Base-by-base conservation (phyloP, 805 yeast genomes). In the Starmerella potacharoeniae region DNA sequence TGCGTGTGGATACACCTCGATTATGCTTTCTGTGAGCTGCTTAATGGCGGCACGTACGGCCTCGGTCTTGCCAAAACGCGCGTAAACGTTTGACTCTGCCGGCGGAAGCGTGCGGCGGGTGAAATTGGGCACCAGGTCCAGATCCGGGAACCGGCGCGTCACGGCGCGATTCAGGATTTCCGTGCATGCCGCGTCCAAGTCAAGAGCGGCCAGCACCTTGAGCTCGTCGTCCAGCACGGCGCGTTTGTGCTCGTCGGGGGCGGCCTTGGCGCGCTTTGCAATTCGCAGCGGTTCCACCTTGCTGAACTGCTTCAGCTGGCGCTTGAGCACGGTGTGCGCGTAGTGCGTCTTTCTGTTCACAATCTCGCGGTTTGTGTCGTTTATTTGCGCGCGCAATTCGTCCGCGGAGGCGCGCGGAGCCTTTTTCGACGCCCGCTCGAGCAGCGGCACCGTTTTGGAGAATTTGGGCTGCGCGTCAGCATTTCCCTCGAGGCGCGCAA, bases 41-140 rank as follows among this genome's bases (percentile, higher is more conserved):
- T 46, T 28, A 1, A 60, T 11, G 1, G 62, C 61, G 11, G 49
- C 54, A 14, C 48, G 52, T 13, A 64, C 56, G 1, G 59, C 51
- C 11, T 53, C 68, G 1, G 62, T 70, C 7, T 66, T 74, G 40
- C 75, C 62, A 52, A 70, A 52, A n/a, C 69, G 66, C 51, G 73
- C 75, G 56, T 68, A 73, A 41, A 71, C 67, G 40, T 68, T 62
- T 31, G 61, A 59, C 14, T 61, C 65, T 8, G 66, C 69, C 10
- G 64, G 64, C 30, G 53, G 43, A 29, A 61, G 54, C 6, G 53
- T 29, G 6, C 58, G 56, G 41, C 60, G 60, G 29, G 55, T 53
- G 42, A 52, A 53, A 13, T 22, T 49, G 4, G 17, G 34, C 4
- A 43, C 52, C 1, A 51, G n/a, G 22, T 43, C 53, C 31, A 42